Conservation (phyloP, 495 filamentous ascomycete genomes). For the Penicillium simplicissimum region DNA sequence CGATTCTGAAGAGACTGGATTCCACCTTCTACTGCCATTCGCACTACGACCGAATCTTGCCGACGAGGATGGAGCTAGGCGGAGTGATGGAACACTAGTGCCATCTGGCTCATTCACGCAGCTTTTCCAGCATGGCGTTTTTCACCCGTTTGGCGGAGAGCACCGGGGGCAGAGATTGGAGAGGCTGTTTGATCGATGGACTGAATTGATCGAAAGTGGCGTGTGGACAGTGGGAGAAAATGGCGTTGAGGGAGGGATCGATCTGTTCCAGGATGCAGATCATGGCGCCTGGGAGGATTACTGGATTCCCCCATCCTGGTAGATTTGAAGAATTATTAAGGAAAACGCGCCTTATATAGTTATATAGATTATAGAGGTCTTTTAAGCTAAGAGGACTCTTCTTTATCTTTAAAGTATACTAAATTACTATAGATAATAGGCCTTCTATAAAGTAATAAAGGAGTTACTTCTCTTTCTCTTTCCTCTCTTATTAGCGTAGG, state of each 20-base stretch:
- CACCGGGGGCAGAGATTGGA: slow-evolving; percentile 37
- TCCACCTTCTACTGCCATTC: too few relatives aligned
- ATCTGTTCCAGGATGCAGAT: slow-evolving; percentile 42
- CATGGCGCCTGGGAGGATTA: slow-evolving; percentile 32
- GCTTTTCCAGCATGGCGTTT: slow-evolving; percentile 39
- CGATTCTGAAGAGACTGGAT: too few relatives aligned
- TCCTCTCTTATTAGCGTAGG: too few relatives aligned
- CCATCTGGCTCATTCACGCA: slow-evolving; percentile 19
- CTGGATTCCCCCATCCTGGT: slow-evolving; percentile 28
- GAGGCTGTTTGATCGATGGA: slow-evolving; percentile 34
- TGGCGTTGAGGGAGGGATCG: slow-evolving; percentile 42
- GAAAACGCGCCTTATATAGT: too few relatives aligned
- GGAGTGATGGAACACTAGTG: slow-evolving; percentile 36
- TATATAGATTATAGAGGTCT: too few relatives aligned
- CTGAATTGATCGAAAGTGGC: slow-evolving; percentile 15
- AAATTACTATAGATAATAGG: too few relatives aligned
- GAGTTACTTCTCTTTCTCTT: too few relatives aligned
- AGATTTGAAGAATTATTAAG: too few relatives aligned
- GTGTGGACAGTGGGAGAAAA: slow-evolving; percentile 42
- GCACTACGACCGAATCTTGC: too few relatives aligned
- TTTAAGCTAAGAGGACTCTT: too few relatives aligned
- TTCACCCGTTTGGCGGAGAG: not conserved
- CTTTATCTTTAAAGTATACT: too few relatives aligned
- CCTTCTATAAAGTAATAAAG: too few relatives aligned
- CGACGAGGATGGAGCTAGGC: slow-evolving; percentile 22